These are phyloP conservation scores for Kalaharituber pfeilii DNA, from an alignment of 2,329 filamentous ascomycete genomes.

Conservation along the genomic window DNA sequence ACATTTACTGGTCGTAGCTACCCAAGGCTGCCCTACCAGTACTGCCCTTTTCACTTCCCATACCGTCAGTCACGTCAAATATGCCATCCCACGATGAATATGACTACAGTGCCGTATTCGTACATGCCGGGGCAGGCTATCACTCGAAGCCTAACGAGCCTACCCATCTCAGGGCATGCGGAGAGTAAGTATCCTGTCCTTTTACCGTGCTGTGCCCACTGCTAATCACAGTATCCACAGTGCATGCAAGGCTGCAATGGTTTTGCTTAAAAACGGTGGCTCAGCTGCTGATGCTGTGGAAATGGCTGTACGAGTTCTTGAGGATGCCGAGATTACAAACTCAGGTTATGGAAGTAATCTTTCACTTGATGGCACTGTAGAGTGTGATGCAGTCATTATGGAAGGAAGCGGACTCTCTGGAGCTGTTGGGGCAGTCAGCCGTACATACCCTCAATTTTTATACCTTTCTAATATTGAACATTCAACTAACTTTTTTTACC, in stretches of 20 bases:
- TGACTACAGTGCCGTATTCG: slow-evolving; percentile 54
- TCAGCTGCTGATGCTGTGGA: slow-evolving; percentile 78
- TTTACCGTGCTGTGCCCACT: not conserved
- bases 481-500: not conserved
- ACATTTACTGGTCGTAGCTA: too few species aligned
- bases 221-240: slow-evolving; percentile 38
- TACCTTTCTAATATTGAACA: too few species aligned
- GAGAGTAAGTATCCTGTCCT: slow-evolving; percentile 47
- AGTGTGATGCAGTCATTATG: slow-evolving; percentile 86
- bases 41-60: not conserved
- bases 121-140: slow-evolving; percentile 89
- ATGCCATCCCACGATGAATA: not conserved
- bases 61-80: not conserved
- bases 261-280: slow-evolving; percentile 57
- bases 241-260: slow-evolving; percentile 59
- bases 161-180: slow-evolving; percentile 69
- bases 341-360: slow-evolving; percentile 92
- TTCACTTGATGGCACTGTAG: slow-evolving; percentile 73
- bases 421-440: slow-evolving; percentile 75
- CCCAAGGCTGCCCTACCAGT: too few species aligned
- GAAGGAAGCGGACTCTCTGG: slow-evolving; percentile 84
- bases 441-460: too few species aligned
- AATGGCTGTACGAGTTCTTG: slow-evolving; percentile 67
- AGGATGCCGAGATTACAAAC: slow-evolving; percentile 92
- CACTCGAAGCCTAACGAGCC: slow-evolving; percentile 76